These are phyloP conservation scores for Betula pendula DNA, from an alignment of 306 rosid genomes.

Conservation along the genomic window DNA sequence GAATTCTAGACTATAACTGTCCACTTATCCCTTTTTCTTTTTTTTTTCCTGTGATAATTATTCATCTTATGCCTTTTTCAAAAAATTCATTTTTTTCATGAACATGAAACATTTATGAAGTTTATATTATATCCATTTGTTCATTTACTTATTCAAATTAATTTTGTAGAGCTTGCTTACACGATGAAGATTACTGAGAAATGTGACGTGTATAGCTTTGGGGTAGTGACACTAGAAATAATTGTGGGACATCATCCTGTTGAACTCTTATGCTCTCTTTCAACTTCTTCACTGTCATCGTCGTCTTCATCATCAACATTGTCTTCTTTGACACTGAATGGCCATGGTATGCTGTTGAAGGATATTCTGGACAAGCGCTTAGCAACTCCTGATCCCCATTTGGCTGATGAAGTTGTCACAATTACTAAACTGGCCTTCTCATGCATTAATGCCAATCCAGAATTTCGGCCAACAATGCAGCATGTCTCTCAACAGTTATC, in stretches of 20 bases:
- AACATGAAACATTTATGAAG: not conserved
- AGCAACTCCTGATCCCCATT: slow-evolving; percentile 20
- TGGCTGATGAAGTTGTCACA: slow-evolving; percentile 15
- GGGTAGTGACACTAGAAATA: slow-evolving; percentile 36
- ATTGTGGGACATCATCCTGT: slow-evolving; percentile 36
- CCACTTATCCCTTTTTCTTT: no score
- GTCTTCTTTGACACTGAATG: slow-evolving; percentile 7
- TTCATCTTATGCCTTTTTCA: no score
- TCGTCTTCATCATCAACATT: slow-evolving; percentile 17
- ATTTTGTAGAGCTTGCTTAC: slow-evolving; percentile 43
- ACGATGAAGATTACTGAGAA: slow-evolving; percentile 37
- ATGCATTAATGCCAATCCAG: slow-evolving; percentile 25
- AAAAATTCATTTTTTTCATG: no score
- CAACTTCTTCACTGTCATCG: not conserved
- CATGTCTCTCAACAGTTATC: slow-evolving; percentile 14
- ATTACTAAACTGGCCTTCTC: slow-evolving; percentile 30
- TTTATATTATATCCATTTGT: no score
- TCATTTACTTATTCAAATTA: not conserved
- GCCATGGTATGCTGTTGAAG: slow-evolving; percentile 5
- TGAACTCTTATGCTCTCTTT: slow-evolving; percentile 15
- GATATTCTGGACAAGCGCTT: slow-evolving; percentile 38
- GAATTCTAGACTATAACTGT: no score
- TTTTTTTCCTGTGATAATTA: no score
- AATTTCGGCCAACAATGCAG: slow-evolving; percentile 14
- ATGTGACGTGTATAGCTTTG: slow-evolving; percentile 47